Conservation (phyloP, 2,329 filamentous ascomycete species). For the Clarireedia paspali region DNA sequence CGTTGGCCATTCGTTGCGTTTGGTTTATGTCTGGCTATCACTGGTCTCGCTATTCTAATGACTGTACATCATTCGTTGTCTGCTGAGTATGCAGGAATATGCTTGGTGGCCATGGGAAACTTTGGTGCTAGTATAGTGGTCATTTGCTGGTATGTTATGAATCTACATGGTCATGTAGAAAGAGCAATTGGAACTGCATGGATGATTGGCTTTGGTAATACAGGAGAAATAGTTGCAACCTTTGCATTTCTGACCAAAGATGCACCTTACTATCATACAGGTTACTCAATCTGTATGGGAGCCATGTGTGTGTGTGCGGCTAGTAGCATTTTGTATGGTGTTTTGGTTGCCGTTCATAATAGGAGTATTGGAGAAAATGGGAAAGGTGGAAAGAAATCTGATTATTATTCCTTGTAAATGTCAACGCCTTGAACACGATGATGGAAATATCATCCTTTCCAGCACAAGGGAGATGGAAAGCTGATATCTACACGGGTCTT, state of each 20-base stretch:
- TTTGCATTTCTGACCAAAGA: conserved; percentile 60
- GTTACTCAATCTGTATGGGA: conserved; percentile 67
- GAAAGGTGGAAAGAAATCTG: too few species aligned
- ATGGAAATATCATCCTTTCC: too few species aligned
- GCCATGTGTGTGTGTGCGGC: conserved; percentile 45
- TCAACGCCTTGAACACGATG: too few species aligned
- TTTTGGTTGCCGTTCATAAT: too few species aligned
- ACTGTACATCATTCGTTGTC: not conserved
- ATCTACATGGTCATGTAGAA: not conserved
- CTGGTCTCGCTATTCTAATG: not conserved
- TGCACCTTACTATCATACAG: conserved; percentile 57
- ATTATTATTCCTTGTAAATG: too few species aligned
- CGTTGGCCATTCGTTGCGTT: not conserved
- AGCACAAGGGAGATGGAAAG: too few species aligned
- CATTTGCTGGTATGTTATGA: conserved; percentile 2
- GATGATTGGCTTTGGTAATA: conserved; percentile 70
- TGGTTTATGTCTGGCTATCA: not conserved
- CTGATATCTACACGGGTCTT: too few species aligned
- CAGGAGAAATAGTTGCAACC: conserved; percentile 68
- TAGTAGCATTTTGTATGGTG: not conserved
- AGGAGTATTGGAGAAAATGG: too few species aligned
- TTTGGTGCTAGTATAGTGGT: not conserved
- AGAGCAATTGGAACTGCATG: conserved; percentile 55
- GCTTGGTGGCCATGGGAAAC: not conserved
- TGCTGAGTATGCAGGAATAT: not conserved